Percentiles rank a stretch among this genome's conserved stretches.
Evolutionary conservation across 2,329 filamentous ascomycete species (phyloP).

Genomic region (Exophiala spinifera): DNA sequence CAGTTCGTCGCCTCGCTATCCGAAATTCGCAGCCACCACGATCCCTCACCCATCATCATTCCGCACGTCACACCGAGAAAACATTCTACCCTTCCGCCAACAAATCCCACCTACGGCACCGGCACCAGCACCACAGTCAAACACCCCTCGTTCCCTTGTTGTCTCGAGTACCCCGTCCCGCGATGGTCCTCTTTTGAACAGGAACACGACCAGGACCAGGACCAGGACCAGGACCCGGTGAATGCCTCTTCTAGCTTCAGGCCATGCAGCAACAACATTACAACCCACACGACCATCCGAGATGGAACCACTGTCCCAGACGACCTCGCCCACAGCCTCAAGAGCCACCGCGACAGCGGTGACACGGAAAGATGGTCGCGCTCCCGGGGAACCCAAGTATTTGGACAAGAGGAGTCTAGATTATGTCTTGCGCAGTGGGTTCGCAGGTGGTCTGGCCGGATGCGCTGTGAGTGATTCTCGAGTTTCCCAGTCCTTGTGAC

Average conservation of each 20-base stretch:
- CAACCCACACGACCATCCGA: constrained; percentile 41
- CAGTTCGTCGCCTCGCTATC: background rate
- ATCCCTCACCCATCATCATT: background rate
- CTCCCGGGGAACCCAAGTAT: constrained; percentile 40
- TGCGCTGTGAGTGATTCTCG: constrained; percentile 68
- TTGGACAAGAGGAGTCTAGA: constrained; percentile 71
- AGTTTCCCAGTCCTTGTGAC: too few species aligned
- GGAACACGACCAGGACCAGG: too few species aligned
- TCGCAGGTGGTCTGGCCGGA: constrained; percentile 86
- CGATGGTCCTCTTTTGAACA: constrained; percentile 4
- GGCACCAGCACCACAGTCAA: too few species aligned
- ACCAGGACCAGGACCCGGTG: too few species aligned
- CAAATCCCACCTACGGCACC: background rate
- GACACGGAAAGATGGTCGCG: constrained; percentile 37
- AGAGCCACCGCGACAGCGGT: constrained; percentile 54
- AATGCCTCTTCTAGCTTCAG: constrained; percentile 56
- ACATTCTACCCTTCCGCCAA: background rate
- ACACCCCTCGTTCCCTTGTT: too few species aligned
- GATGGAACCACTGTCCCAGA: constrained; percentile 42
- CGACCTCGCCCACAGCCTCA: constrained; percentile 39
- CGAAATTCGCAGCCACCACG: background rate
- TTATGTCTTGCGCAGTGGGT: constrained; percentile 76
- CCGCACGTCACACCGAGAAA: constrained; percentile 6
- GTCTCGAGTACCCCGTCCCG: too few species aligned
- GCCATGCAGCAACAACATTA: constrained; percentile 47